Conservation (phyloP, 345 rosid genomes). For the Leavenworthia alabamica region DNA sequence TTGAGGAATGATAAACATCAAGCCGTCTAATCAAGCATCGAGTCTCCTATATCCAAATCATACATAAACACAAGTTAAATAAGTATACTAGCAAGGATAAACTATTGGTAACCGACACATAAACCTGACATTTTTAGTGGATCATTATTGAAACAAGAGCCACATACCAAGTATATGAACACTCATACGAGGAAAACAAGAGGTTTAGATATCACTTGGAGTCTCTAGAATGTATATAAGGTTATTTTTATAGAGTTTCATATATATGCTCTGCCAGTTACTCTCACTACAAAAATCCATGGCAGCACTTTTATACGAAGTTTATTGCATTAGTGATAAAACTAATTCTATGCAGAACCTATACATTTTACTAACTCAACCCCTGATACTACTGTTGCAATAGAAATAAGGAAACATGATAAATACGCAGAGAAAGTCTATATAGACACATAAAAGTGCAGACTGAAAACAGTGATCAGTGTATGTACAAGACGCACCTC, state of each 20-base stretch:
- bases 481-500: constrained; percentile 56
- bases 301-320: background rate
- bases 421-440: background rate
- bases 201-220: background rate
- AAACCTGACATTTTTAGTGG: background rate
- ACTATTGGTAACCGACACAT: background rate
- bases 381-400: background rate
- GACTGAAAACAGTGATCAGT: constrained; percentile 17
- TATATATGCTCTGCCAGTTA: background rate
- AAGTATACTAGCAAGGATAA: constrained; percentile 16
- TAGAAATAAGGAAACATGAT: background rate
- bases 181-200: constrained; percentile 2
- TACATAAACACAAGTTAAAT: constrained; percentile 15
- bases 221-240: background rate
- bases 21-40: constrained; percentile 27
- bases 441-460: background rate
- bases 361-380: background rate
- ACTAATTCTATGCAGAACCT: background rate
- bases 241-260: background rate
- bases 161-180: background rate
- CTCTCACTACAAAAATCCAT: background rate
- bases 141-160: background rate
- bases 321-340: background rate
- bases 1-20: constrained; percentile 29
- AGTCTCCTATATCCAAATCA: constrained; percentile 20